phyloP scores from a whole-genome alignment of 768 basidiomycete genomes.

The Panellus pusillus region DNA sequence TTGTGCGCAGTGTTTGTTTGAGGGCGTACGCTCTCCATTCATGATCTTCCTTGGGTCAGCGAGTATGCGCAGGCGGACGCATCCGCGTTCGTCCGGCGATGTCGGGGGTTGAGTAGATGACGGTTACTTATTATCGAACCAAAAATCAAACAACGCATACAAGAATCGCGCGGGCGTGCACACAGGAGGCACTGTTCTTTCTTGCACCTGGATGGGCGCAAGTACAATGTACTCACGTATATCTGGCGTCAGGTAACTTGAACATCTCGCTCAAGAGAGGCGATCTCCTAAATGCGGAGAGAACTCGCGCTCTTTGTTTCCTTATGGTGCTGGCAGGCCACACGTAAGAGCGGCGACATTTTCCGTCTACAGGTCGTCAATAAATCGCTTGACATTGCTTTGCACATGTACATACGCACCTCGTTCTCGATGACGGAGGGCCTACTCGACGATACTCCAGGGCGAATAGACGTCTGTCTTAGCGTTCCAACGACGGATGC shows the following conservation, averaged over 20 bases:
- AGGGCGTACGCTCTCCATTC: constrained; percentile 2
- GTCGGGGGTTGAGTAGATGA: neutral
- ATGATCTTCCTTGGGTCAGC: constrained; percentile 6
- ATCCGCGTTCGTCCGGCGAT: constrained; percentile 4
- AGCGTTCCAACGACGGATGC: constrained; percentile 12
- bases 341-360: constrained; percentile 9
- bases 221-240: constrained; percentile 1
- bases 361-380: constrained; percentile 7
- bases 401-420: neutral
- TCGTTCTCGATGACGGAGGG: constrained; percentile 6
- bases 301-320: constrained; percentile 7
- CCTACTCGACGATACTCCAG: constrained; percentile 4
- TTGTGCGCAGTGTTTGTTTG: constrained; percentile 1
- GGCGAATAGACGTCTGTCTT: constrained; percentile 3
- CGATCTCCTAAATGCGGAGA: constrained; percentile 13
- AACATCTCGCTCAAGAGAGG: neutral
- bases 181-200: constrained; percentile 1
- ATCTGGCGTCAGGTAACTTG: too few relatives aligned
- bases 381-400: neutral
- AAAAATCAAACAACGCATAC: neutral
- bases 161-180: constrained; percentile 11
- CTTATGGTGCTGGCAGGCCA: neutral
- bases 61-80: constrained; percentile 11
- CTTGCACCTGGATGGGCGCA: constrained; percentile 1
- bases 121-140: neutral